These are phyloP conservation scores for Boechera divaricarpa DNA, from an alignment of 345 rosid species.

Conservation along the genomic window DNA sequence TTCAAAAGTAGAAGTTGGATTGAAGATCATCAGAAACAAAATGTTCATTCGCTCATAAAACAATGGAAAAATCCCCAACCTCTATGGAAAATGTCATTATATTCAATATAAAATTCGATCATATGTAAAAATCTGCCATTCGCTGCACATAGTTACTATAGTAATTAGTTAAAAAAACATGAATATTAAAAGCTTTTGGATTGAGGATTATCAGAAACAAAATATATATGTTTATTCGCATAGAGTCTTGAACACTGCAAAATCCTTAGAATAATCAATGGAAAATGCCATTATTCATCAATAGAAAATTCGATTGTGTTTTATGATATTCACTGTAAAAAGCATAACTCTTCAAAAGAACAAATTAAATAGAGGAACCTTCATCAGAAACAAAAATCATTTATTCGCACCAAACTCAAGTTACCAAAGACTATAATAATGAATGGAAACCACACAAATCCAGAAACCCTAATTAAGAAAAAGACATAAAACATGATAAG, in stretches of 20 bases:
- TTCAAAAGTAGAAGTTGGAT: not conserved
- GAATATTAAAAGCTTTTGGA: not conserved
- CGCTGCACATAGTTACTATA: not conserved
- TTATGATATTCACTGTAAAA: not conserved
- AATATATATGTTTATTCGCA: not conserved
- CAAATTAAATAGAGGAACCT: not conserved
- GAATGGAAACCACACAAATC: conserved; percentile 2
- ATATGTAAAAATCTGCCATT: not conserved
- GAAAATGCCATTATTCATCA: not conserved
- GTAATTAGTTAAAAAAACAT: not conserved
- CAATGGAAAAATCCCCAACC: not conserved
- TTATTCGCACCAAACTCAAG: conserved; percentile 25
- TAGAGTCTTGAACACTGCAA: not conserved
- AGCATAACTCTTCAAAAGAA: not conserved
- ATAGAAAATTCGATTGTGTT: not conserved
- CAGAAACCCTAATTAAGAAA: conserved; percentile 25
- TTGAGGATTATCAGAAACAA: not conserved
- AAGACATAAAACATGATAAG: not conserved
- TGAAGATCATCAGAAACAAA: not conserved
- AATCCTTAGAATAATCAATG: not conserved
- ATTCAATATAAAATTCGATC: not conserved
- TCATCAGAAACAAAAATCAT: conserved; percentile 1
- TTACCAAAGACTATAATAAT: conserved; percentile 5
- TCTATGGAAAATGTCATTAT: not conserved
- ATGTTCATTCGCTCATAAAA: not conserved